A percentile compares a stretch with the other conserved stretches of the same genome.
phyloP scores from a whole-genome alignment of 2,329 filamentous ascomycete species.

The Chrysoporthe cubensis region DNA sequence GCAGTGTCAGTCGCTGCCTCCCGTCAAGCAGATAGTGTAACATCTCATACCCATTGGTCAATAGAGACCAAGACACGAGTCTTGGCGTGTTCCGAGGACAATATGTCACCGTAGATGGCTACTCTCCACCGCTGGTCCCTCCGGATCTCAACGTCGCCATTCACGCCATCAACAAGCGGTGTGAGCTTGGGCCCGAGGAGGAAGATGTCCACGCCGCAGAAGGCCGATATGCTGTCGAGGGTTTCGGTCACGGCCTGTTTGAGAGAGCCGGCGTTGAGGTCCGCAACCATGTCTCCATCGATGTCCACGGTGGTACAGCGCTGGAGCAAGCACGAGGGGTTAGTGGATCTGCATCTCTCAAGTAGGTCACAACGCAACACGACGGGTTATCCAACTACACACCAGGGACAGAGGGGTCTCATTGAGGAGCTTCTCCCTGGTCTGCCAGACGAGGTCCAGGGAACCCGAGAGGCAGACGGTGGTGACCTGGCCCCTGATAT shows the following conservation, averaged over 20 bases:
- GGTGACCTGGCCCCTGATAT: conserved; percentile 70
- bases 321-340: conserved; percentile 49
- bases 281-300: conserved; percentile 86
- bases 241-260: conserved; percentile 79
- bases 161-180: conserved; percentile 73
- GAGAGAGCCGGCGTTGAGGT: conserved; percentile 67
- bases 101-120: conserved; percentile 91
- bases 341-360: conserved; percentile 34
- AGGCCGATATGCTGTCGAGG: conserved; percentile 82
- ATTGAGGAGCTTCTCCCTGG: conserved; percentile 85
- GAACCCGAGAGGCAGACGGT: conserved; percentile 92
- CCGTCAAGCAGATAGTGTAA: neutral
- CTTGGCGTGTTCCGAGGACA: conserved; percentile 96
- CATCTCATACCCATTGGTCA: conserved; percentile 76
- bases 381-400: conserved; percentile 45
- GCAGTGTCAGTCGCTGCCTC: conserved; percentile 38
- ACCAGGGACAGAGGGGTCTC: conserved; percentile 92
- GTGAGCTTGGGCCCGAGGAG: conserved; percentile 87
- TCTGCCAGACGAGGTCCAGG: conserved; percentile 85
- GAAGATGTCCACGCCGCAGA: conserved; percentile 96
- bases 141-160: conserved; percentile 79
- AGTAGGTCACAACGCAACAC: conserved; percentile 32
- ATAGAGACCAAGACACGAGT: conserved; percentile 96
- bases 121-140: conserved; percentile 90
- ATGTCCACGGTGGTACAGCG: conserved; percentile 93